These are phyloP conservation scores for Schwanniomyces etchellsii DNA, from an alignment of 1,139 yeast genomes.

Conservation along the genomic window DNA sequence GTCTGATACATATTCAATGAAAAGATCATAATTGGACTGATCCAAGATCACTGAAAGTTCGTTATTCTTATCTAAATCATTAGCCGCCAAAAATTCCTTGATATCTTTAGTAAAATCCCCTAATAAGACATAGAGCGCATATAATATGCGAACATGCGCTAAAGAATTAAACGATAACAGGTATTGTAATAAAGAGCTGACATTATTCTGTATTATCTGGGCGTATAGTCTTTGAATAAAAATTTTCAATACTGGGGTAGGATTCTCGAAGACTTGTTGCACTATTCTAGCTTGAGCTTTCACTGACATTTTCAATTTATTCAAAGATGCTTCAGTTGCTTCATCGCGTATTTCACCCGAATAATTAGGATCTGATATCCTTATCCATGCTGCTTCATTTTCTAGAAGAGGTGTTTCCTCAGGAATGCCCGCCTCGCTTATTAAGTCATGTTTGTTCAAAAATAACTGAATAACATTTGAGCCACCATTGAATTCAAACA, in stretches of 20 bases:
- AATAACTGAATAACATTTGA: conserved; percentile 76
- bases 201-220: conserved; percentile 65
- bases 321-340: conserved; percentile 28
- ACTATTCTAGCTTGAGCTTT: conserved; percentile 72
- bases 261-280: conserved; percentile 64
- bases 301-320: conserved; percentile 38
- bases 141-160: conserved; percentile 75
- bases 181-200: conserved; percentile 56
- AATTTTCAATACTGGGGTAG: conserved; percentile 58
- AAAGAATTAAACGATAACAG: conserved; percentile 63
- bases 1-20: conserved; percentile 65
- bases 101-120: conserved; percentile 63
- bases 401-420: conserved; percentile 34
- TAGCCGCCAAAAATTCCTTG: conserved; percentile 49
- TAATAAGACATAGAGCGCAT: conserved; percentile 55
- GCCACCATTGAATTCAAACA: conserved; percentile 83
- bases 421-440: conserved; percentile 38
- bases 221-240: conserved; percentile 77
- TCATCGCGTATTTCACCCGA: conserved; percentile 26
- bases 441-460: conserved; percentile 74
- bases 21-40: conserved; percentile 66
- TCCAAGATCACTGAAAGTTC: conserved; percentile 58
- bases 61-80: conserved; percentile 38
- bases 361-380: conserved; percentile 32
- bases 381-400: conserved; percentile 33